Conservation (phyloP, 768 basidiomycete species). For the Rhizopogon vesiculosus region DNA sequence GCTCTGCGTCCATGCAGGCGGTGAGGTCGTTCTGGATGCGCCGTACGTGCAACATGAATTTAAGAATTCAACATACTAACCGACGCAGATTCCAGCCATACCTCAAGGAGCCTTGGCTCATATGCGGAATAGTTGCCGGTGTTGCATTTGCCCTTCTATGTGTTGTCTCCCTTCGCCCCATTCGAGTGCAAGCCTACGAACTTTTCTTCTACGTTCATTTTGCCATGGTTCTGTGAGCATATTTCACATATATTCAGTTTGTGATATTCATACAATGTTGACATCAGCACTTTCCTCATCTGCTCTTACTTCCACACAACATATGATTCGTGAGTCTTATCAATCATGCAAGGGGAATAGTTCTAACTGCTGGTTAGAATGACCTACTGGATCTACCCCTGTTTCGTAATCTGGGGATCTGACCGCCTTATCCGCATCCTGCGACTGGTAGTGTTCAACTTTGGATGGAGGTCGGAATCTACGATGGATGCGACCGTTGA, state of each 20-base stretch:
- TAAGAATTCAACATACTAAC: background rate
- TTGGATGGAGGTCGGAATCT: slow-evolving; percentile 18
- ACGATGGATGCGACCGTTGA: slow-evolving; percentile 31
- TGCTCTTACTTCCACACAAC: slow-evolving; percentile 2
- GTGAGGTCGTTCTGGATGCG: slow-evolving; percentile 25
- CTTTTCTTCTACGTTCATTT: too few relatives aligned
- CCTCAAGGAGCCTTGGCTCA: slow-evolving; percentile 13
- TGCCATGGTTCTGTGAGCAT: slow-evolving; percentile 24
- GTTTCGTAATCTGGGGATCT: slow-evolving; percentile 46
- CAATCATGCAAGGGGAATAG: background rate
- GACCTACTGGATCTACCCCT: slow-evolving; percentile 37
- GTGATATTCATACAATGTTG: background rate
- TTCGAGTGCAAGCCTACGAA: slow-evolving; percentile 35
- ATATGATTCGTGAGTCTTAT: slow-evolving; percentile 1
- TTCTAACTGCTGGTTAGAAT: slow-evolving; percentile 8
- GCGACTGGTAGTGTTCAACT: slow-evolving; percentile 8
- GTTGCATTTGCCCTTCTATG: slow-evolving; percentile 35
- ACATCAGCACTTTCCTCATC: slow-evolving; percentile 26
- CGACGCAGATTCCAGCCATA: slow-evolving; percentile 1
- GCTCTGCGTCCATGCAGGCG: slow-evolving; percentile 38
- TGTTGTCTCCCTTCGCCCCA: slow-evolving; percentile 40
- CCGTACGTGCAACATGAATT: background rate
- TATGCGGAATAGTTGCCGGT: slow-evolving; percentile 26
- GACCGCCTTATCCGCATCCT: slow-evolving; percentile 42
- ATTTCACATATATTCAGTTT: background rate